These are phyloP conservation scores for Xylaria palmicola DNA, from an alignment of 495 filamentous ascomycete genomes.

Conservation along the genomic window DNA sequence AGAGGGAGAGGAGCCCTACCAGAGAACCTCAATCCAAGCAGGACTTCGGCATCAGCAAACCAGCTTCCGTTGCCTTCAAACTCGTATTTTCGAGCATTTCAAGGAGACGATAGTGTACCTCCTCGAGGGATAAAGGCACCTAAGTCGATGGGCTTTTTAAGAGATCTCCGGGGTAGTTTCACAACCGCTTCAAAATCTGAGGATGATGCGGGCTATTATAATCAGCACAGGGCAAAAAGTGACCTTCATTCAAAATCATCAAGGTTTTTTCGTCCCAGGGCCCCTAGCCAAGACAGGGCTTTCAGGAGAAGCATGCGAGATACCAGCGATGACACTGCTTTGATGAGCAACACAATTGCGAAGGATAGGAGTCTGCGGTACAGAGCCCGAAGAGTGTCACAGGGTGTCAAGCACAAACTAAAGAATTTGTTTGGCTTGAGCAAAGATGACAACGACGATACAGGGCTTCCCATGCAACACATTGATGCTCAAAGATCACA, in stretches of 20 bases:
- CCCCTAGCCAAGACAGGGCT: constrained; percentile 48
- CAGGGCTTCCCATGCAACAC: constrained; percentile 48
- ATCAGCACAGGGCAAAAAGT: background rate
- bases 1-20: constrained; percentile 34
- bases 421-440: constrained; percentile 57
- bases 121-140: constrained; percentile 34
- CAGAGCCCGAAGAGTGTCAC: constrained; percentile 60
- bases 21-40: constrained; percentile 6
- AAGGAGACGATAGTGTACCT: constrained; percentile 1
- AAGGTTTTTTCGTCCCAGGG: constrained; percentile 45
- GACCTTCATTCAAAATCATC: constrained; percentile 43
- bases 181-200: constrained; percentile 19
- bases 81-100: background rate
- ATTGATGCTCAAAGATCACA: constrained; percentile 51
- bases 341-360: constrained; percentile 10
- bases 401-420: constrained; percentile 59
- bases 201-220: constrained; percentile 4
- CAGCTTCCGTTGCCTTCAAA: constrained; percentile 12
- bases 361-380: constrained; percentile 44
- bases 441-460: constrained; percentile 39
- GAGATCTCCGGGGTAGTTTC: constrained; percentile 33
- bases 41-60: constrained; percentile 34
- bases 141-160: constrained; percentile 65
- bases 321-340: constrained; percentile 23
- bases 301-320: constrained; percentile 35